Evolutionary conservation across 768 basidiomycete genomes (phyloP).

Genomic region (Melanogaster broomeanus): DNA sequence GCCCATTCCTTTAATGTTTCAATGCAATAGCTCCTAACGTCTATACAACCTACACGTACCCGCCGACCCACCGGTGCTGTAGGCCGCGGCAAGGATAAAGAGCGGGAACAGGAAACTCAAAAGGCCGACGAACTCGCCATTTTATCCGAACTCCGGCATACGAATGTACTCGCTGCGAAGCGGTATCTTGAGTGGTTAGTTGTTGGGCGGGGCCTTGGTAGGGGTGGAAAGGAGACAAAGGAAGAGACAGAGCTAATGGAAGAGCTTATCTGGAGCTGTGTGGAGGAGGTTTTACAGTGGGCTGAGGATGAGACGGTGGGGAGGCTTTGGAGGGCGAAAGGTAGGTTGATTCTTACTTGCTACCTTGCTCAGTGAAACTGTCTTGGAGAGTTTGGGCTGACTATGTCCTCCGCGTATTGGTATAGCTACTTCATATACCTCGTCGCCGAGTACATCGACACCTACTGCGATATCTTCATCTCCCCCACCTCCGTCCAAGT

Average conservation of each 20-base stretch:
- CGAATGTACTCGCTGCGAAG: constrained; percentile 47
- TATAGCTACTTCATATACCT: constrained; percentile 55
- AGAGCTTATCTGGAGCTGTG: constrained; percentile 56
- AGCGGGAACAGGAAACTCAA: constrained; percentile 22
- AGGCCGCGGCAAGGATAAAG: constrained; percentile 24
- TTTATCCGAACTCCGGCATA: constrained; percentile 30
- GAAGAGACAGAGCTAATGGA: constrained; percentile 52
- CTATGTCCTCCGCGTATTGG: background rate
- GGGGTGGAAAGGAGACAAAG: constrained; percentile 21
- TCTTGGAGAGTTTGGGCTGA: background rate
- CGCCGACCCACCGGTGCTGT: constrained; percentile 20
- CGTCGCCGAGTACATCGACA: constrained; percentile 20
- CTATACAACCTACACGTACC: constrained; percentile 15
- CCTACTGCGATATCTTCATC: background rate
- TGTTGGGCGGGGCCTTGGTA: constrained; percentile 52
- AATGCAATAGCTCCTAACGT: constrained; percentile 21
- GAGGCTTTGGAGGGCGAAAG: constrained; percentile 74
- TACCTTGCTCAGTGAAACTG: background rate
- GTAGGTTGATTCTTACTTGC: constrained; percentile 31
- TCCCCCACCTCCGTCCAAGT: constrained; percentile 11
- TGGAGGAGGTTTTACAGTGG: constrained; percentile 52
- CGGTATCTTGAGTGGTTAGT: constrained; percentile 84
- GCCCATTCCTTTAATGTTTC: background rate
- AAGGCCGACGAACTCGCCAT: constrained; percentile 25
- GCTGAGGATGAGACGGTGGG: constrained; percentile 51